phyloP scores from a whole-genome alignment of 2,329 filamentous ascomycete species.

The Phialocephala subalpina region DNA sequence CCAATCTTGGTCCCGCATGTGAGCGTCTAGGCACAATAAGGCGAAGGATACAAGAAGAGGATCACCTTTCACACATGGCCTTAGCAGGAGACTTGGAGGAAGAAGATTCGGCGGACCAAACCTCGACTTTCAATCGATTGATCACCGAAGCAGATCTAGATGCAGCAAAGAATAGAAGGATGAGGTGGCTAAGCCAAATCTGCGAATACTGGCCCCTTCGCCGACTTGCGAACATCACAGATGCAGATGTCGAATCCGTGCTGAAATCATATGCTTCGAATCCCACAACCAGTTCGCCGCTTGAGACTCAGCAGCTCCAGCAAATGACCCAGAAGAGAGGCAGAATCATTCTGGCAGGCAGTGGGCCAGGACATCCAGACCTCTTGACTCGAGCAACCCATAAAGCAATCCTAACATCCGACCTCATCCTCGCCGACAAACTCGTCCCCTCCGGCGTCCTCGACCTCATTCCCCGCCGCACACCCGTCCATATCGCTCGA shows the following conservation, averaged over 20 bases:
- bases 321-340: constrained; percentile 56
- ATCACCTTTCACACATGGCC: constrained; percentile 54
- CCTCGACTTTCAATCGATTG: constrained; percentile 83
- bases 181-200: constrained; percentile 93
- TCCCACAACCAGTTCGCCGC: constrained; percentile 40
- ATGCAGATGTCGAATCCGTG: constrained; percentile 79
- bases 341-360: constrained; percentile 86
- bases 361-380: constrained; percentile 91
- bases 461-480: constrained; percentile 88
- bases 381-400: constrained; percentile 85
- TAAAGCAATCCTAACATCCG: constrained; percentile 77
- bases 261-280: constrained; percentile 72
- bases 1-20: constrained; percentile 78
- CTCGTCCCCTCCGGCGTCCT: constrained; percentile 86
- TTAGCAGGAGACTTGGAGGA: constrained; percentile 47
- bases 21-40: constrained; percentile 78
- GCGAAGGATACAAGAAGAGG: constrained; percentile 76
- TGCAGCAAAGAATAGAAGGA: constrained; percentile 79
- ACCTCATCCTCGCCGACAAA: constrained; percentile 86
- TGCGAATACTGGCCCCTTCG: constrained; percentile 98
- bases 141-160: constrained; percentile 77
- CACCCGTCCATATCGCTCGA: constrained; percentile 88
- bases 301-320: constrained; percentile 43
- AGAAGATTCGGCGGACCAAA: constrained; percentile 75
- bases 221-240: constrained; percentile 79